Percentiles rank a stretch among this genome's conserved stretches.
Conservation (phyloP, 495 filamentous ascomycete genomes). For the Lasiosphaeria ovina region DNA sequence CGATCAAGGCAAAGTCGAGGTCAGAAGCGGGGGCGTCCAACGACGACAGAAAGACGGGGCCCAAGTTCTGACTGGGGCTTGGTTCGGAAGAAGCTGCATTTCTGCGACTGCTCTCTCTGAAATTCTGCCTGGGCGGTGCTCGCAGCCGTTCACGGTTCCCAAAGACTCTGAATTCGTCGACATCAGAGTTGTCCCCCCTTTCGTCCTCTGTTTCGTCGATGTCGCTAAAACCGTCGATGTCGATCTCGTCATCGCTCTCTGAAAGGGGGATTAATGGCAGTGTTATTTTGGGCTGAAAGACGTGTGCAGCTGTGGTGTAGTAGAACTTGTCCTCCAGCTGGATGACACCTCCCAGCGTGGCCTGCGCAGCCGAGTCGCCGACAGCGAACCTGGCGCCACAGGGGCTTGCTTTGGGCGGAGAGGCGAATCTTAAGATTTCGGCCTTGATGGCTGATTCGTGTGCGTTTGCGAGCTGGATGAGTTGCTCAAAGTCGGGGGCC, state of each 20-base stretch:
- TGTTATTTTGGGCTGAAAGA: conserved; percentile 4
- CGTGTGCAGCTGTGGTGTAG: conserved; percentile 11
- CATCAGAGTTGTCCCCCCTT: background rate
- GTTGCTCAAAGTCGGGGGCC: conserved; percentile 8
- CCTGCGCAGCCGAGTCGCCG: background rate
- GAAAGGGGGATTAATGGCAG: background rate
- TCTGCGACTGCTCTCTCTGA: too few species aligned
- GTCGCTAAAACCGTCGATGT: conserved; percentile 17
- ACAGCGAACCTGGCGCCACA: background rate
- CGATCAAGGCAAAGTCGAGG: conserved; percentile 10
- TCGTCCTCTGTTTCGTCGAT: conserved; percentile 1
- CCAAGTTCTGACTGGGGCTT: background rate
- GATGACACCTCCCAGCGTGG: conserved; percentile 8
- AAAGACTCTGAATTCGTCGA: background rate
- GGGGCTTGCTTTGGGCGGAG: background rate
- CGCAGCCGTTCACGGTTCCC: background rate
- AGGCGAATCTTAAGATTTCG: background rate
- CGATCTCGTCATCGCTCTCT: conserved; percentile 13
- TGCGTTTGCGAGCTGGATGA: conserved; percentile 1
- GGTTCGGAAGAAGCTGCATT: background rate
- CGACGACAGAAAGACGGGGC: background rate
- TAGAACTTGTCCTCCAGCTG: conserved; percentile 8
- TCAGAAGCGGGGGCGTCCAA: background rate
- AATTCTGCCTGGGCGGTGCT: too few species aligned
- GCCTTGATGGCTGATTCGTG: background rate